These are phyloP conservation scores for Chlamydomonas schloesseri DNA, from an alignment of 139 green algal genomes.

Conservation along the genomic window DNA sequence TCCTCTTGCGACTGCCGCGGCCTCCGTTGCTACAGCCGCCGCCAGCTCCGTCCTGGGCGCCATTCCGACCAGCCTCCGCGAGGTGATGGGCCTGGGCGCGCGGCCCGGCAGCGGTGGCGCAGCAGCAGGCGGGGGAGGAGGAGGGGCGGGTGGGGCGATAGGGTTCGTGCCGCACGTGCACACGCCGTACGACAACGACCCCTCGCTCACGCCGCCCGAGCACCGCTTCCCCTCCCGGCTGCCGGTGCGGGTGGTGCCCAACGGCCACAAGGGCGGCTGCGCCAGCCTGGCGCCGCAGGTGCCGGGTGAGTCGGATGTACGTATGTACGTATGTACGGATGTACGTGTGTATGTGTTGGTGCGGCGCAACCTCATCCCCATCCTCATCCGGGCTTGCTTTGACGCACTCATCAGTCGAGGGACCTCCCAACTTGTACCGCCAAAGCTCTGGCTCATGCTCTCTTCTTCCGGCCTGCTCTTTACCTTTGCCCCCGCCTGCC, in stretches of 20 bases:
- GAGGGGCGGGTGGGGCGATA: background rate
- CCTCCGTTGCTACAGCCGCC: too few species aligned
- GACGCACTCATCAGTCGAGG: too few species aligned
- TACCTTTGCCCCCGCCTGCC: too few species aligned
- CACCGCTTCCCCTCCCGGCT: background rate
- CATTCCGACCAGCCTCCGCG: background rate
- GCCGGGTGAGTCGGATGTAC: slow-evolving; percentile 20
- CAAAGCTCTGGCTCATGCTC: too few species aligned
- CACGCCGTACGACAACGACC: background rate
- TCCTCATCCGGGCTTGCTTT: too few species aligned
- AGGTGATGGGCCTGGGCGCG: background rate
- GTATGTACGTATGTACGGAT: too few species aligned
- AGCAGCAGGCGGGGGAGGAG: background rate
- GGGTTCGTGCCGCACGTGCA: background rate
- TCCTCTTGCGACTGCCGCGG: too few species aligned
- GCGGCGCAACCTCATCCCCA: too few species aligned
- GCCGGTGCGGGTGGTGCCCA: slow-evolving; percentile 2
- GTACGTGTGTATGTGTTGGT: too few species aligned
- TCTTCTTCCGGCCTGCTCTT: too few species aligned
- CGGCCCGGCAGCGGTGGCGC: background rate
- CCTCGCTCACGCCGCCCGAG: background rate
- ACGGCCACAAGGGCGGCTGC: slow-evolving; percentile 68
- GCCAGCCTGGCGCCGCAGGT: slow-evolving; percentile 64
- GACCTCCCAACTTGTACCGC: too few species aligned
- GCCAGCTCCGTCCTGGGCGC: too few species aligned